Evolutionary conservation across 495 filamentous ascomycete species (phyloP).

Genomic region (Penicillium bovifimosum): DNA sequence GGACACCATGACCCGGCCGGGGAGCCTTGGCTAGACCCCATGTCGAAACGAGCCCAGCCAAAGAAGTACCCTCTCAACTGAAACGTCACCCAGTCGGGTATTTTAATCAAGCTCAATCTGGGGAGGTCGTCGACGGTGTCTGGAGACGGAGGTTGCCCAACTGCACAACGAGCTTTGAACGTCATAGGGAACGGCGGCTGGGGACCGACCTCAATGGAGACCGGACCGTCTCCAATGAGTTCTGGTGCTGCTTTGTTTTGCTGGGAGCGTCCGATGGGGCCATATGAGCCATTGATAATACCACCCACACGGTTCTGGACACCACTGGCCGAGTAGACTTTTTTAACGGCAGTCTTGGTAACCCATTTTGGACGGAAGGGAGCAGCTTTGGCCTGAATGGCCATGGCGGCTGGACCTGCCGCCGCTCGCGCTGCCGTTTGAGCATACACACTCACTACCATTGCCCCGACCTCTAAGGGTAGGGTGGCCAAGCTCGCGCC

Average conservation of each 20-base stretch:
- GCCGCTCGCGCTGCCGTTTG: slow-evolving; percentile 42
- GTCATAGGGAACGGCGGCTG: slow-evolving; percentile 52
- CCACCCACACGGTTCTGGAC: slow-evolving; percentile 31
- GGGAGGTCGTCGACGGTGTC: slow-evolving; percentile 3
- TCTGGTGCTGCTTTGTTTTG: slow-evolving; percentile 11
- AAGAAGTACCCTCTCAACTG: slow-evolving; percentile 57
- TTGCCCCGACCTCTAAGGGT: slow-evolving; percentile 58
- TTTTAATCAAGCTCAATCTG: slow-evolving; percentile 27
- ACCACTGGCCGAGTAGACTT: slow-evolving; percentile 38
- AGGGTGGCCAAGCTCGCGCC: slow-evolving; percentile 60
- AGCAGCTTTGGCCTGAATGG: slow-evolving; percentile 34
- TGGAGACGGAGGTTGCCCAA: slow-evolving; percentile 33
- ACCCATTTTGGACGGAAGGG: slow-evolving; percentile 35
- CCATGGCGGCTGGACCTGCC: slow-evolving; percentile 42
- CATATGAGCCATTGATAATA: slow-evolving; percentile 15
- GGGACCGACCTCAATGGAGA: slow-evolving; percentile 46
- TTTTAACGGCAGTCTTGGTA: slow-evolving; percentile 34
- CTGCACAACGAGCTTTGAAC: slow-evolving; percentile 38
- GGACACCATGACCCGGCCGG: slow-evolving; percentile 42
- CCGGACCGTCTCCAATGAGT: slow-evolving; percentile 1
- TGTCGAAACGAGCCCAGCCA: slow-evolving; percentile 49
- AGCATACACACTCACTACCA: slow-evolving; percentile 50
- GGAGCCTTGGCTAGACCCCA: slow-evolving; percentile 14
- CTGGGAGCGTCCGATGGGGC: slow-evolving; percentile 11
- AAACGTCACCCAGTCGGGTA: slow-evolving; percentile 41